Conservation (phyloP, 352 stramenopile genomes). For the Pythium plurisporium region DNA sequence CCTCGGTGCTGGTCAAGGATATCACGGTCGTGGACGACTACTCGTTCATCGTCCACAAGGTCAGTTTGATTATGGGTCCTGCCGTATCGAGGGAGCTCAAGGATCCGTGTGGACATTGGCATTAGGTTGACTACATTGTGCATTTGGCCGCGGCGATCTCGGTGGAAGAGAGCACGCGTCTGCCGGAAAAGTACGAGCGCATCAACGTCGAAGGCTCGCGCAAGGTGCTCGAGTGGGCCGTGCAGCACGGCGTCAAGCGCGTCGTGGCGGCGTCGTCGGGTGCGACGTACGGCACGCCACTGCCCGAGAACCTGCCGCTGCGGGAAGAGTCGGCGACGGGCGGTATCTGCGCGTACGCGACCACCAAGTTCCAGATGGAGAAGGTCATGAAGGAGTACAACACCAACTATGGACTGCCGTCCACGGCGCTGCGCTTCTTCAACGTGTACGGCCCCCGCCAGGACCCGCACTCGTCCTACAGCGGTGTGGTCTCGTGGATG, state of each 20-base stretch:
- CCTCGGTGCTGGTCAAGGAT: constrained; percentile 77
- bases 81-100: not conserved
- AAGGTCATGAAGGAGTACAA: constrained; percentile 73
- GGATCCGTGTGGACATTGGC: not conserved
- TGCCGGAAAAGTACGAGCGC: constrained; percentile 84
- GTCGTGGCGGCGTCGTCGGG: constrained; percentile 77
- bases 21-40: constrained; percentile 80
- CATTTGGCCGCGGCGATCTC: constrained; percentile 81
- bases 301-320: constrained; percentile 62
- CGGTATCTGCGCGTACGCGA: constrained; percentile 78
- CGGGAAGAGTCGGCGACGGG: constrained; percentile 69
- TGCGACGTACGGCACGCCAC: constrained; percentile 66
- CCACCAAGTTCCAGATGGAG: constrained; percentile 85
- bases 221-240: constrained; percentile 77
- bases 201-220: constrained; percentile 81
- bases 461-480: constrained; percentile 81
- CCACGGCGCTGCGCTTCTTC: constrained; percentile 79
- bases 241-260: constrained; percentile 70
- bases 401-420: constrained; percentile 58
- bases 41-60: constrained; percentile 76
- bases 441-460: constrained; percentile 82
- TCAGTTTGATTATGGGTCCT: constrained; percentile 9
- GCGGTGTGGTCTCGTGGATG: constrained; percentile 80
- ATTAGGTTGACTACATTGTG: constrained; percentile 79
- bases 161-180: constrained; percentile 77